A percentile compares a stretch with the other conserved stretches of the same genome.
phyloP scores from a whole-genome alignment of 768 basidiomycete genomes.

The Pleurotus pulmonarius region DNA sequence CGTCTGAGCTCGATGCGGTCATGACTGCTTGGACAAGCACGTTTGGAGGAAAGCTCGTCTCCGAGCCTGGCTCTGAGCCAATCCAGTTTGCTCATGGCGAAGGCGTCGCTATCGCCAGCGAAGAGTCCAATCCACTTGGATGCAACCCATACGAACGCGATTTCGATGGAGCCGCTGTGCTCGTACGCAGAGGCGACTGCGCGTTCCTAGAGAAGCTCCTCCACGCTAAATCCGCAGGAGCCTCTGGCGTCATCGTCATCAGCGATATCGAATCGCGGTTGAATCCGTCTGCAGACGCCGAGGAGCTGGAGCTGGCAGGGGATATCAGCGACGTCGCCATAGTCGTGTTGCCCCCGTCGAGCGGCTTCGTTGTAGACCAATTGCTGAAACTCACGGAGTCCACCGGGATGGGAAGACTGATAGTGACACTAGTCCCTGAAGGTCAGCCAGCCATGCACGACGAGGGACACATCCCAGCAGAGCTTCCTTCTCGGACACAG shows the following conservation, averaged over 20 bases:
- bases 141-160: slow-evolving; percentile 50
- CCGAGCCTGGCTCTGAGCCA: slow-evolving; percentile 17
- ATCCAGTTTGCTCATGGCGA: slow-evolving; percentile 45
- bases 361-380: slow-evolving; percentile 48
- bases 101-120: slow-evolving; percentile 54
- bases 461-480: slow-evolving; percentile 18
- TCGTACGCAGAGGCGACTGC: slow-evolving; percentile 78
- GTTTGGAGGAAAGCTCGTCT: slow-evolving; percentile 65
- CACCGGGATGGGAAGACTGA: slow-evolving; percentile 42
- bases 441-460: slow-evolving; percentile 20
- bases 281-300: slow-evolving; percentile 60
- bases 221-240: slow-evolving; percentile 63
- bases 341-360: slow-evolving; percentile 50
- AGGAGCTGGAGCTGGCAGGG: slow-evolving; percentile 56
- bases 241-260: slow-evolving; percentile 75
- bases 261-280: slow-evolving; percentile 56
- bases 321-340: slow-evolving; percentile 56
- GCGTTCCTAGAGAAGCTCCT: slow-evolving; percentile 85
- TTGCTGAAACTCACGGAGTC: slow-evolving; percentile 53
- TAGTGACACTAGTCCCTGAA: slow-evolving; percentile 46
- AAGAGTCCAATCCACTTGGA: slow-evolving; percentile 50
- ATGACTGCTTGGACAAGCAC: slow-evolving; percentile 59
- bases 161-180: slow-evolving; percentile 49
- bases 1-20: slow-evolving; percentile 39
- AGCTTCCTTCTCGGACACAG: slow-evolving; percentile 17